These are phyloP conservation scores for Serendipita sp. DNA, from an alignment of 768 basidiomycete species.

Conservation along the genomic window DNA sequence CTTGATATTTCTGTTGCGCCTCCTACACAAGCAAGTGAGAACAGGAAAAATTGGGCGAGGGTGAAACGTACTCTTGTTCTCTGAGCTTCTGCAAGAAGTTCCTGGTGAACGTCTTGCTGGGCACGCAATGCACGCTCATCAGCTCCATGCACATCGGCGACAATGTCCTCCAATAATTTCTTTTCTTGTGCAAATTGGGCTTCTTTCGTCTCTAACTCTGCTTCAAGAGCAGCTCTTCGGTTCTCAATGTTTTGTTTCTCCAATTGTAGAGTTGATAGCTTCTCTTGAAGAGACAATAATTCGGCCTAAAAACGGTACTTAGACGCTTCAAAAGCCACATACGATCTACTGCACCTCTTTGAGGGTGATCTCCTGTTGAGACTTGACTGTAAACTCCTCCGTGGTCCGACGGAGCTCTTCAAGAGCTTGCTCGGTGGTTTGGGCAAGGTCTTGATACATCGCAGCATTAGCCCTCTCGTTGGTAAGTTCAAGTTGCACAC, in stretches of 20 bases:
- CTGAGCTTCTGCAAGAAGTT: slow-evolving; percentile 50
- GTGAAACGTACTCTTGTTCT: slow-evolving; percentile 16
- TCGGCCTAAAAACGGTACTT: slow-evolving; percentile 34
- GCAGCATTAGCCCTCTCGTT: slow-evolving; percentile 68
- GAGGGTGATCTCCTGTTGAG: not conserved
- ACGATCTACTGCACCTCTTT: not conserved
- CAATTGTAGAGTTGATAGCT: slow-evolving; percentile 35
- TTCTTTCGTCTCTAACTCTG: slow-evolving; percentile 52
- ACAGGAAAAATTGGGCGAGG: slow-evolving; percentile 9
- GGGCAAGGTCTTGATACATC: slow-evolving; percentile 51
- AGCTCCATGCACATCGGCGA: slow-evolving; percentile 62
- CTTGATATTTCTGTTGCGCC: slow-evolving; percentile 67
- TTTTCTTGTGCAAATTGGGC: slow-evolving; percentile 61
- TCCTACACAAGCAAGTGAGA: slow-evolving; percentile 24
- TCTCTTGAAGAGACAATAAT: slow-evolving; percentile 44
- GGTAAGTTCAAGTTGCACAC: slow-evolving; percentile 65
- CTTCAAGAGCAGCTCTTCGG: slow-evolving; percentile 44
- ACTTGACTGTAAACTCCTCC: not conserved
- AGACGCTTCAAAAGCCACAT: not conserved
- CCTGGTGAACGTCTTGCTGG: slow-evolving; percentile 46
- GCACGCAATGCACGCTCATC: slow-evolving; percentile 41
- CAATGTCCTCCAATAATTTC: slow-evolving; percentile 66
- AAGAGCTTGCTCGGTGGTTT: slow-evolving; percentile 16
- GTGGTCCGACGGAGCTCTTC: not conserved
- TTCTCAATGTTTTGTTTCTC: slow-evolving; percentile 34